Base-by-base conservation (phyloP, 306 rosid species). In the Cicer pinnatifidum region DNA sequence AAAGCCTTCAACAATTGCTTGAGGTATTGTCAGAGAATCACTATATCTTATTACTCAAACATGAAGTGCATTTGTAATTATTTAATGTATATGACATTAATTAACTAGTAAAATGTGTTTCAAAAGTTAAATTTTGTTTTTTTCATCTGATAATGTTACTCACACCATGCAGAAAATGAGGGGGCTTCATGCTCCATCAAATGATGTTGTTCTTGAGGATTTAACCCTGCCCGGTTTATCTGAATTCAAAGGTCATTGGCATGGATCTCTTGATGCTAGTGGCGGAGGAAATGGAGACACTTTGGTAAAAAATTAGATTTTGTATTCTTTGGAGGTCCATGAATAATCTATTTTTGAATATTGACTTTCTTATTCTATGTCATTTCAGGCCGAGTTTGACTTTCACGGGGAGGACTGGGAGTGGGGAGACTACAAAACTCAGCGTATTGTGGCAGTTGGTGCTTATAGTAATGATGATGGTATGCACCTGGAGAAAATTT, bases 231-330 rank as follows among this genome's bases (percentile, higher is more conserved):
- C 98, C 1, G 97, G 97, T 81, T 85, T 93, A 79, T 88, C 90
- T 78, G 98, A 93, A 86, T 87, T 93, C 66, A 86, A 83, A 86
- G 98, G 98, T 78, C 85, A 87, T 17, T 93, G 97, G 98, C 91
- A 47, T 81, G 98, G 98, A 79, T 90, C 91, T 84, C 96, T 93
- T 81, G 98, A 90, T 87, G 97, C 98, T 46, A 93, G 97, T 74
- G 98, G 98, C 33, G 97, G 98, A 64, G 93, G 98, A 81, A 93
- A 93, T 77, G 97, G 96, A 71, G 98, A 93, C 85, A 93, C 98
- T 41, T 80, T 86, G 98, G 98, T 93, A 85, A 62, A 72, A 38
- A 43, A 10, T 75, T 70, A 28, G 46, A 7, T 82, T 72, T 75
- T 65, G 5, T 50, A 63, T 71, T 39, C 72, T 48, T 66, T 40